Conservation (phyloP, 106 monocot genomes). For the Acanthochlamys bracteata region DNA sequence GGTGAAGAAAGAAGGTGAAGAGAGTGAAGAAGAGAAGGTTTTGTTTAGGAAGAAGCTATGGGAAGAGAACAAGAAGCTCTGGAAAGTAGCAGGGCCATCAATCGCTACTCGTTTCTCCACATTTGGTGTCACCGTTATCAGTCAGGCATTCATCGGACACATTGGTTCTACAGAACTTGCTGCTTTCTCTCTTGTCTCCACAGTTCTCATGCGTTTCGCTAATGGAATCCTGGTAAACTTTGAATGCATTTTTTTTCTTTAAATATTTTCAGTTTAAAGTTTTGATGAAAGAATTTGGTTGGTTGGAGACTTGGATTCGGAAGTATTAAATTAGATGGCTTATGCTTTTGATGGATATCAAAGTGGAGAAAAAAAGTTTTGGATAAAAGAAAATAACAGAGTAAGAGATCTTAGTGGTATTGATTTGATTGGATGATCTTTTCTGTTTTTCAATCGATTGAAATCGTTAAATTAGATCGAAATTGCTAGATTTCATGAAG, state of each 20-base stretch:
- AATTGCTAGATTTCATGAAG: too few relatives aligned
- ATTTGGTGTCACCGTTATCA: slow-evolving; percentile 33
- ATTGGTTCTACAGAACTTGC: slow-evolving; percentile 42
- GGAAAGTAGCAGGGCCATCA: slow-evolving; percentile 42
- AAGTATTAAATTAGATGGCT: too few relatives aligned
- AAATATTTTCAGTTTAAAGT: neutral
- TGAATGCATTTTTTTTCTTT: neutral
- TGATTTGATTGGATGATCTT: too few relatives aligned
- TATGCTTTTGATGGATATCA: too few relatives aligned
- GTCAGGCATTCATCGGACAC: slow-evolving; percentile 45
- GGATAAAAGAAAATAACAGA: too few relatives aligned
- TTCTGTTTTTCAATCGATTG: too few relatives aligned
- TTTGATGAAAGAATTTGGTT: too few relatives aligned
- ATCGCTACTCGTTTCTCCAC: slow-evolving; percentile 31
- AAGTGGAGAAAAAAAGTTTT: too few relatives aligned
- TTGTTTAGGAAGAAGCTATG: slow-evolving; percentile 7
- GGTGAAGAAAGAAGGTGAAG: neutral
- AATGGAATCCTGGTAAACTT: slow-evolving; percentile 29
- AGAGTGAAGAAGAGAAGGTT: slow-evolving; percentile 3
- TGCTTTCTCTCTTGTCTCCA: slow-evolving; percentile 41
- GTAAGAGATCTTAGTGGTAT: too few relatives aligned
- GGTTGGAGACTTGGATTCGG: too few relatives aligned
- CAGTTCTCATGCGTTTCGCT: slow-evolving; percentile 37
- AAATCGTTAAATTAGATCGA: too few relatives aligned
- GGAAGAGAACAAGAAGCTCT: slow-evolving; percentile 50